Evolutionary conservation across 495 filamentous ascomycete species (phyloP), one percentile per base, ranked within the genome.

Genomic region (Neohortaea acidophila): DNA sequence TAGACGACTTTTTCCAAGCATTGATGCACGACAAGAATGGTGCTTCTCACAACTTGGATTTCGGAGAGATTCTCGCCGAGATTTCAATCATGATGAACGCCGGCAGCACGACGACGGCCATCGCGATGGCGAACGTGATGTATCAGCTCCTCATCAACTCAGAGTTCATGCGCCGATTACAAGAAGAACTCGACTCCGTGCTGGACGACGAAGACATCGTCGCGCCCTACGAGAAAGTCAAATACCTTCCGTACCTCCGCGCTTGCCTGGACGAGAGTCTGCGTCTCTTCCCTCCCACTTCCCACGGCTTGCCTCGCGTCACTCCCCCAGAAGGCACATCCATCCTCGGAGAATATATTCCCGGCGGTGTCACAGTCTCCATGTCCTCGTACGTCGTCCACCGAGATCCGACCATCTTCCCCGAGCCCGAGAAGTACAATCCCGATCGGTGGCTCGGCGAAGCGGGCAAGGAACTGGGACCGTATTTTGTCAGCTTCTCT

Each of bases 91-190:
- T 57, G 54, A 58, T 75, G 52, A 67, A 71, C 19, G 73, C 68
- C 12, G 71, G 71, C 10, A 62, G 59, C 13, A 70, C 67, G 25
- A 74, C 71, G 0, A 73, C 71, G 2, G 66, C 68, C 8, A 62
- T 68, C 21, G 64, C 64, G 1, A 51, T 75, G 37, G 53, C 59
- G 13, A 67, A 65, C 28, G 57, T 59, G 15, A 45, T 81, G 49
- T 77, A 68, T 54, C 59, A 65, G 24, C 62, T 81, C 0, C 49
- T 77, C 33, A 64, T 61, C 27, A 62, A 72, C 48, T 72, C 71
- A 0, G 43, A 57, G 2, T 54, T 52, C 3, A 58, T 75, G 33
- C 48, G 46, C 3, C 70, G 67, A 45, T 66, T 78, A 1, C 66
- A 68, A 17, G 41, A 66, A 21, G 77, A 82, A 49, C 55, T 84